phyloP scores from a whole-genome alignment of 345 rosid species.

The Adansonia digitata region DNA sequence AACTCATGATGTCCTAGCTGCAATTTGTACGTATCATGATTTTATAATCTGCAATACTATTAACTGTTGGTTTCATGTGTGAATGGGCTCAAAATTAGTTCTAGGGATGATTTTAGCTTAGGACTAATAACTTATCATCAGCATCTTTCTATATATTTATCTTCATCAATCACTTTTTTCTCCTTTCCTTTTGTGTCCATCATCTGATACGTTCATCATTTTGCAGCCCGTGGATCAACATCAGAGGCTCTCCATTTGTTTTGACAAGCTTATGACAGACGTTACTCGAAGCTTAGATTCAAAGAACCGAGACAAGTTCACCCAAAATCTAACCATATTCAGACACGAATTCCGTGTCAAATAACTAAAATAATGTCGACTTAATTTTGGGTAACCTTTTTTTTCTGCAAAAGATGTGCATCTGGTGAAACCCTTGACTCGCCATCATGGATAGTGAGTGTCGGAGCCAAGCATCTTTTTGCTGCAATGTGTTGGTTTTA shows the following conservation, averaged over 20 bases:
- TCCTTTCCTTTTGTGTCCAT: conserved; percentile 3
- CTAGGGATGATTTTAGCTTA: neutral
- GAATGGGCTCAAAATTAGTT: neutral
- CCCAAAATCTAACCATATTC: conserved; percentile 82
- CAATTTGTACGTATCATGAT: neutral
- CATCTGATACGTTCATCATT: conserved; percentile 7
- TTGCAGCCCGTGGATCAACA: conserved; percentile 91
- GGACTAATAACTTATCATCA: neutral
- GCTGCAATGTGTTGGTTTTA: conserved; percentile 12
- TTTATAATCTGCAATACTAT: neutral
- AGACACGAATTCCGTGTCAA: conserved; percentile 88
- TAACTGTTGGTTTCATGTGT: neutral
- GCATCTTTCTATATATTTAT: neutral
- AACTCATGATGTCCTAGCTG: neutral
- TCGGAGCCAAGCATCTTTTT: conserved; percentile 13
- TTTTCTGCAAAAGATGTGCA: conserved; percentile 15
- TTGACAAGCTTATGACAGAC: conserved; percentile 89
- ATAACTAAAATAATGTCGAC: conserved; percentile 21
- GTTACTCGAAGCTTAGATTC: conserved; percentile 80
- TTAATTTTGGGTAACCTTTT: neutral
- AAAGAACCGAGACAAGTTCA: conserved; percentile 94
- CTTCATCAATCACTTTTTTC: neutral
- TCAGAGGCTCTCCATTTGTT: conserved; percentile 73
- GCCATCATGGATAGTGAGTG: neutral
- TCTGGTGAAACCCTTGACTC: conserved; percentile 7